Evolutionary conservation across 2,329 filamentous ascomycete species (phyloP).

Genomic region (Fusarium hostae): DNA sequence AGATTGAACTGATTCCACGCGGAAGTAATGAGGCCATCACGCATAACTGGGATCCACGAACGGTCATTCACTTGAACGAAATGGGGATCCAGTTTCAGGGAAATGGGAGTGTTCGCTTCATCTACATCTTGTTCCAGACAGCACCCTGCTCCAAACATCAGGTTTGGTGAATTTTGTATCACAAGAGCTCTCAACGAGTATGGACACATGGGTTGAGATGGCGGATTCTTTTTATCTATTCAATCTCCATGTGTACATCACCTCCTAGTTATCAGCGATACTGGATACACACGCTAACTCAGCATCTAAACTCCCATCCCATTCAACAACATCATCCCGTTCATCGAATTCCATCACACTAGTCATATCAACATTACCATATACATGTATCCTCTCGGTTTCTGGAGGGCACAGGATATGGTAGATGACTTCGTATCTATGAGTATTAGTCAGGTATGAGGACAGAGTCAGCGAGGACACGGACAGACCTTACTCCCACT

Average conservation of each 20-base stretch:
- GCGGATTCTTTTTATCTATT: not conserved
- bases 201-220: not conserved
- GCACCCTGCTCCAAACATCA: not conserved
- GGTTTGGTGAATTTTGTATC: not conserved
- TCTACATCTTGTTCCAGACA: constrained; percentile 34
- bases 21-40: constrained; percentile 12
- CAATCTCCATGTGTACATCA: not conserved
- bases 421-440: constrained; percentile 14
- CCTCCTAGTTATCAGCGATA: not conserved
- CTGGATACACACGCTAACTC: not conserved
- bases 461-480: not conserved
- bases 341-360: constrained; percentile 23
- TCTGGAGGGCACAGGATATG: constrained; percentile 3
- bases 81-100: constrained; percentile 30
- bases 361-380: constrained; percentile 12
- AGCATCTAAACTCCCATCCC: not conserved
- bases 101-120: constrained; percentile 33
- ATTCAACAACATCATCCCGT: not conserved
- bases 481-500: constrained; percentile 19
- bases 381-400: not conserved
- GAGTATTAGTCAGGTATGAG: not conserved
- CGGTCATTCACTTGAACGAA: constrained; percentile 32
- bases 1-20: constrained; percentile 25
- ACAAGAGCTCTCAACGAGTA: not conserved
- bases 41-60: constrained; percentile 25